A percentile compares a stretch with the other conserved stretches of the same genome.
These are phyloP conservation scores for Exophiala phaeomuriformis DNA, from an alignment of 2,329 filamentous ascomycete species.

Conservation along the genomic window DNA sequence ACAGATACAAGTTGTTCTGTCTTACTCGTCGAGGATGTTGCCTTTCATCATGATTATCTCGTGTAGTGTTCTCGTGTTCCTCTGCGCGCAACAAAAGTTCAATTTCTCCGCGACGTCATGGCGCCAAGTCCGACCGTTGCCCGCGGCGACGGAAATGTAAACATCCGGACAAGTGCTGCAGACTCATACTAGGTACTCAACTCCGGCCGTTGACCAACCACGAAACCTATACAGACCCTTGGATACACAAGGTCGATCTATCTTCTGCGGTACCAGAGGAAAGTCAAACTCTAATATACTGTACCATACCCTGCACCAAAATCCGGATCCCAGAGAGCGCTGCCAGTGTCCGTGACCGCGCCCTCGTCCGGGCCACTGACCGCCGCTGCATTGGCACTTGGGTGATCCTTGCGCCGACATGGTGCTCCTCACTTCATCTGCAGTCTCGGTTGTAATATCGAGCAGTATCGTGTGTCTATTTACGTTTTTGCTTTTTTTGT, in stretches of 20 bases:
- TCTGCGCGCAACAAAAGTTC: neutral
- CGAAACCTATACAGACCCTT: neutral
- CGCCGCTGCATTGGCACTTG: neutral
- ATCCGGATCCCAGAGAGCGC: neutral
- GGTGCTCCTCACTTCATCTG: conserved; percentile 41
- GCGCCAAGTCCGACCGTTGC: conserved; percentile 4
- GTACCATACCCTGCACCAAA: neutral
- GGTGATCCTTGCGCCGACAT: conserved; percentile 27
- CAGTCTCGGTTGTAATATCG: conserved; percentile 39
- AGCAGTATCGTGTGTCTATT: conserved; percentile 59
- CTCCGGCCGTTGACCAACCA: neutral
- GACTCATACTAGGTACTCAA: neutral
- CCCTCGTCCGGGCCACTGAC: neutral
- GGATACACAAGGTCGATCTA: neutral
- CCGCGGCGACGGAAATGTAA: conserved; percentile 7
- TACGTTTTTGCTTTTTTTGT: conserved; percentile 75
- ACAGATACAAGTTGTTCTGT: too few relatives aligned
- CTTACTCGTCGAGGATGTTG: too few relatives aligned
- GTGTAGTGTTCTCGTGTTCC: neutral
- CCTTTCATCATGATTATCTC: neutral
- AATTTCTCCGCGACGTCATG: neutral
- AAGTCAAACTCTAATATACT: neutral
- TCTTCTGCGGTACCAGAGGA: neutral
- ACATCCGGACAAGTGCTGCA: neutral
- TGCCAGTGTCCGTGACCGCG: too few relatives aligned